These are phyloP conservation scores for Neobulgaria alba DNA, from an alignment of 2,329 filamentous ascomycete species.

Conservation along the genomic window DNA sequence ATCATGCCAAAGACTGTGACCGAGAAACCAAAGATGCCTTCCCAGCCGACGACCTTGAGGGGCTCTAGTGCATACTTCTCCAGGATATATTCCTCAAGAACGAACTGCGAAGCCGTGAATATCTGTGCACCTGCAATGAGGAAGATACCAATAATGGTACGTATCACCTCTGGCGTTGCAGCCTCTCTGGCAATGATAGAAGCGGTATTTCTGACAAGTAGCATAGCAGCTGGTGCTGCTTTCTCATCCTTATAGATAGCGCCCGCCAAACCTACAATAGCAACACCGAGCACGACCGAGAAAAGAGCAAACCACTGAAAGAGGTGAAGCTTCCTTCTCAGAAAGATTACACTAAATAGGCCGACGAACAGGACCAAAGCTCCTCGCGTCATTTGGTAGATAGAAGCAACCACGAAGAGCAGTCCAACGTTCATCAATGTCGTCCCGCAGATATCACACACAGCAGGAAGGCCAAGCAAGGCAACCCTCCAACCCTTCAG, in stretches of 20 bases:
- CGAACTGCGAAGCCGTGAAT: constrained; percentile 94
- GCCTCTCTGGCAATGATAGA: constrained; percentile 35
- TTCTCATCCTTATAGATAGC: constrained; percentile 62
- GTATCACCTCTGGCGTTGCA: constrained; percentile 47
- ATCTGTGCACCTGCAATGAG: constrained; percentile 92
- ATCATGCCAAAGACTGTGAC: constrained; percentile 75
- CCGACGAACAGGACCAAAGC: constrained; percentile 94
- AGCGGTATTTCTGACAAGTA: constrained; percentile 33
- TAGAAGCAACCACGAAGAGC: constrained; percentile 86
- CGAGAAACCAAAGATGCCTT: constrained; percentile 81
- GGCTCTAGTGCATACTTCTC: constrained; percentile 65
- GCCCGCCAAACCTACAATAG: constrained; percentile 80
- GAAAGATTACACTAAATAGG: constrained; percentile 85
- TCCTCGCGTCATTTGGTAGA: constrained; percentile 97
- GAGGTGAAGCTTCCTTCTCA: constrained; percentile 67
- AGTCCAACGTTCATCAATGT: constrained; percentile 96
- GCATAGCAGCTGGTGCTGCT: constrained; percentile 28
- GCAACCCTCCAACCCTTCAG: constrained; percentile 64
- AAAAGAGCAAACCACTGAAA: constrained; percentile 91
- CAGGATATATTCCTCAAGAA: constrained; percentile 89
- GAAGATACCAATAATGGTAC: constrained; percentile 73
- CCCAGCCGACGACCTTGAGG: constrained; percentile 89
- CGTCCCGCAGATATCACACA: constrained; percentile 90
- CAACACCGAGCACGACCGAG: constrained; percentile 82
- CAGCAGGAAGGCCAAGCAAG: constrained; percentile 74